Base-by-base conservation (phyloP, 345 rosid species). In the Ceriops zippeliana region DNA sequence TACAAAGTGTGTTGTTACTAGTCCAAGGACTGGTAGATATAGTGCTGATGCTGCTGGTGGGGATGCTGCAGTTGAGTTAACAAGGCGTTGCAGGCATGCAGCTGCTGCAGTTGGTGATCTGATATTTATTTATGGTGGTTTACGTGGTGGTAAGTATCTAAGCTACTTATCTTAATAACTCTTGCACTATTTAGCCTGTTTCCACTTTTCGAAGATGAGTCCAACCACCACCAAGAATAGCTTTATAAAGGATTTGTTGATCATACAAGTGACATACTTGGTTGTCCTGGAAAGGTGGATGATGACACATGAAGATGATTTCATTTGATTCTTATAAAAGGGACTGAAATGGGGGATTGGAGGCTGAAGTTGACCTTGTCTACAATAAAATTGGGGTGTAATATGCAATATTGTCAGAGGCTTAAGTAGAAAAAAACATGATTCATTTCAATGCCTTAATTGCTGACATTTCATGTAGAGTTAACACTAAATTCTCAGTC, bases 51-150 rank as follows among this genome's bases (percentile, higher is more conserved):
- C 96, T 71, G 96, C 98, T 72, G 98, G 96, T 64, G 99, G 96
- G 58, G 99, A 95, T 87, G 97, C 96, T 79, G 86, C 93, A 49
- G 96, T 87, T 71, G 98, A 95, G 87, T 78, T 95, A 79, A 91
- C 97, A 9, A 91, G 99, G 83, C 98, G 99, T 67, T 95, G 97
- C 81, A 85, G 99, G 83, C 99, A 95, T 84, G 98, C 99, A 34
- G 96, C 99, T 70, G 96, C 98, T 70, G 99, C 98, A 59, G 80
- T 95, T 76, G 96, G 98, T 75, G 99, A 95, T 69, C 79, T 95
- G 52, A 90, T 95, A 81, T 95, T 88, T 80, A 86, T 90, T 67
- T 95, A 95, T 79, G 99, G 99, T 71, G 98, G 99, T 74, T 84
- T 95, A 61, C 99, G 99, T 70, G 99, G 99, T 58, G 99, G 99